phyloP scores from a whole-genome alignment of 768 basidiomycete genomes.

The Cyclocybe aegerita region DNA sequence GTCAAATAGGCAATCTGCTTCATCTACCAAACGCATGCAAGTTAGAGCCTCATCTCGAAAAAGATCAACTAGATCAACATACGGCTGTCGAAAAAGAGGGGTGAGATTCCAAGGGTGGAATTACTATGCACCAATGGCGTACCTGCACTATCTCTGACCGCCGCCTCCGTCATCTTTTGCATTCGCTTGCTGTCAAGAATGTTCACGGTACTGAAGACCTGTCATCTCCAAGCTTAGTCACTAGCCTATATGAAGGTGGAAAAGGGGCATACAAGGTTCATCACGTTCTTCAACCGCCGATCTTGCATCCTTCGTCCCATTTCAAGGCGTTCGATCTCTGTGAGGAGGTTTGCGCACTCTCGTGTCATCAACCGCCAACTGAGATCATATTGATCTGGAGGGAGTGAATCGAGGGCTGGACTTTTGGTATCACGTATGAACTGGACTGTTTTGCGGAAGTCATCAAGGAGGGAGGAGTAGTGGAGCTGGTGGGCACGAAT shows the following conservation, averaged over 20 bases:
- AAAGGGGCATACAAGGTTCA: slow-evolving; percentile 36
- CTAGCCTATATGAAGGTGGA: too few species aligned
- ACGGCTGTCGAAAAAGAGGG: slow-evolving; percentile 18
- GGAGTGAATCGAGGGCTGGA: slow-evolving; percentile 44
- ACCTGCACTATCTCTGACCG: slow-evolving; percentile 27
- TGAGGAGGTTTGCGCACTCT: slow-evolving; percentile 48
- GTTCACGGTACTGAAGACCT: slow-evolving; percentile 45
- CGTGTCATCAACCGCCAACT: slow-evolving; percentile 28
- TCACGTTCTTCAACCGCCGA: slow-evolving; percentile 45
- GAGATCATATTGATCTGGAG: slow-evolving; percentile 16
- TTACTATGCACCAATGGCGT: neutral
- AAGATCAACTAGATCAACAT: neutral
- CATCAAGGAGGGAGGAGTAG: slow-evolving; percentile 51
- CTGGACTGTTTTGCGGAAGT: slow-evolving; percentile 47
- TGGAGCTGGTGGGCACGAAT: slow-evolving; percentile 57
- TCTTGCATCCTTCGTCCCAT: slow-evolving; percentile 40
- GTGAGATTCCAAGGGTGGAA: slow-evolving; percentile 7
- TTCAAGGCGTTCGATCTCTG: slow-evolving; percentile 51
- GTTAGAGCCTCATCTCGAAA: neutral
- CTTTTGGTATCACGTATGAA: slow-evolving; percentile 50
- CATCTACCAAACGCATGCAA: slow-evolving; percentile 22
- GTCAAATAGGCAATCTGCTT: slow-evolving; percentile 47
- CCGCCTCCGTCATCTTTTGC: slow-evolving; percentile 34
- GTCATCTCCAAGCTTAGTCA: too few species aligned
- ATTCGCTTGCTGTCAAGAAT: slow-evolving; percentile 40